Evolutionary conservation across 495 filamentous ascomycete genomes (phyloP).

Genomic region (Tuber indicum): DNA sequence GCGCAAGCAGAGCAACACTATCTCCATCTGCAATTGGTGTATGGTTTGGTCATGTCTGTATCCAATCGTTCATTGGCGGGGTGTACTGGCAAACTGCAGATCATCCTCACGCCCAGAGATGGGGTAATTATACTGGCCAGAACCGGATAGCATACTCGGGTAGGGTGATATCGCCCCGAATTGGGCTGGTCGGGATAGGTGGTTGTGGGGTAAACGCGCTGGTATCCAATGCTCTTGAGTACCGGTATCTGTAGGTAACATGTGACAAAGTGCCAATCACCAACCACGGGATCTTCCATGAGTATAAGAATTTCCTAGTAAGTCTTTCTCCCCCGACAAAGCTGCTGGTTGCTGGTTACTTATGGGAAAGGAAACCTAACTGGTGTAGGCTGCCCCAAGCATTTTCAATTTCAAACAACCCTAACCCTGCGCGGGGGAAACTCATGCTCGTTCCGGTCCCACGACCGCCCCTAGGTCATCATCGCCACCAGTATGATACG

Average conservation of each 20-base stretch:
- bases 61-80: neutral
- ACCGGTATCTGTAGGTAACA: neutral
- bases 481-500: constrained; percentile 43
- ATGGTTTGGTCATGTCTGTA: constrained; percentile 48
- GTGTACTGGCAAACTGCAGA: neutral
- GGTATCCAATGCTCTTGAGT: neutral
- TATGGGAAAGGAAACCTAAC: constrained; percentile 54
- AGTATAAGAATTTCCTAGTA: constrained; percentile 34
- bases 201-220: constrained; percentile 22
- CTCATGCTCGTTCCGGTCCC: constrained; percentile 49
- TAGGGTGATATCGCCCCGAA: constrained; percentile 48
- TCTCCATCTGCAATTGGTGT: constrained; percentile 61
- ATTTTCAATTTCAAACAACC: neutral
- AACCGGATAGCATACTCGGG: constrained; percentile 48
- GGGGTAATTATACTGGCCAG: constrained; percentile 51
- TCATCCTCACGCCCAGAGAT: constrained; percentile 48
- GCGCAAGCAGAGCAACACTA: constrained; percentile 49
- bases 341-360: constrained; percentile 7
- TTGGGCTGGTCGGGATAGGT: constrained; percentile 14
- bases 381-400: neutral
- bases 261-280: constrained; percentile 39
- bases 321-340: neutral
- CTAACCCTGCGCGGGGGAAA: constrained; percentile 39
- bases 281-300: constrained; percentile 38
- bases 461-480: constrained; percentile 56